Conservation (phyloP, 2,329 filamentous ascomycete species). For the Penicillium sp. region DNA sequence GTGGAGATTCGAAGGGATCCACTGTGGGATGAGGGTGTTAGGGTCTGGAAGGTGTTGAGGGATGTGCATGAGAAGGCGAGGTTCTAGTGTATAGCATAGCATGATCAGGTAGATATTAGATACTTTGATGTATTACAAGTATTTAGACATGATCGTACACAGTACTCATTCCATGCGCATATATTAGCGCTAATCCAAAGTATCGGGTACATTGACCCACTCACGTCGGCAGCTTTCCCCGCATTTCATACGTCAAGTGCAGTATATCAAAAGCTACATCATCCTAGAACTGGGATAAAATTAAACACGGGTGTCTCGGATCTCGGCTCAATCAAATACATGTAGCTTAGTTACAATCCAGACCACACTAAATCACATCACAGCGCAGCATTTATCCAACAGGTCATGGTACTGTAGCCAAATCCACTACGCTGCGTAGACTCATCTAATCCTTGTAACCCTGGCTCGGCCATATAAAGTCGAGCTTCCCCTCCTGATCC, state of each 20-base stretch:
- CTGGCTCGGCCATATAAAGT: background rate
- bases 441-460: background rate
- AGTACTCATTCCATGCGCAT: background rate
- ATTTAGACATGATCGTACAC: background rate
- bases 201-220: background rate
- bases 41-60: slow-evolving; percentile 43
- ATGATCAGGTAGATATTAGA: background rate
- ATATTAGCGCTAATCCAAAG: background rate
- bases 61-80: slow-evolving; percentile 13
- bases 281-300: no score
- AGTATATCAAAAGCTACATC: background rate
- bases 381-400: background rate
- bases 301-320: background rate
- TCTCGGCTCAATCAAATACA: background rate
- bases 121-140: no score
- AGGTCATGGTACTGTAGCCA: background rate
- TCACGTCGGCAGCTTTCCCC: slow-evolving; percentile 25
- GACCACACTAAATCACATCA: background rate
- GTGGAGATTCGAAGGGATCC: slow-evolving; percentile 46
- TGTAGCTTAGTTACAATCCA: background rate
- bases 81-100: background rate
- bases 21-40: slow-evolving; percentile 45
- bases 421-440: background rate
- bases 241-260: slow-evolving; percentile 22
- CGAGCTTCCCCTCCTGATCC: background rate